Evolutionary conservation across 805 yeast genomes (phyloP).

Genomic region (Sugiyamaella valdiviana): DNA sequence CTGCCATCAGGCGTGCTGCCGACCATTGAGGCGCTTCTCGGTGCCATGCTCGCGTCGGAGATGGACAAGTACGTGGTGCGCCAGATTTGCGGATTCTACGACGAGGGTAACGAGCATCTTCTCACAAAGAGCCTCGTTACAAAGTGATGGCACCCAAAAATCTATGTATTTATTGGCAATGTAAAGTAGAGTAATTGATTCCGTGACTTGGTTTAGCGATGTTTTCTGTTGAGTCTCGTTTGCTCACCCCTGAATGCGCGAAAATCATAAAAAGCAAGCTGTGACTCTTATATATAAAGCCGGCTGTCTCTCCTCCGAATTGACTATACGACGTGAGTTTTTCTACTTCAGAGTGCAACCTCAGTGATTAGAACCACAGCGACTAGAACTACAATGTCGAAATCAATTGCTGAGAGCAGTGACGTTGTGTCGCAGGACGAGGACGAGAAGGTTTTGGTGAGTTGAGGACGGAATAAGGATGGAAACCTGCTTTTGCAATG

Average conservation of each 20-base stretch:
- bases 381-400: not conserved
- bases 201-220: too few species aligned
- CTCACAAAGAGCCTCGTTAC: not conserved
- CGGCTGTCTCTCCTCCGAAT: too few species aligned
- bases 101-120: slow-evolving; percentile 21
- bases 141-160: not conserved
- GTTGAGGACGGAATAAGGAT: slow-evolving; percentile 1
- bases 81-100: slow-evolving; percentile 31
- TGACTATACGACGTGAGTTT: too few species aligned
- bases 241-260: too few species aligned
- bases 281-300: too few species aligned
- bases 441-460: slow-evolving; percentile 9
- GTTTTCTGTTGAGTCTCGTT: too few species aligned
- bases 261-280: not conserved
- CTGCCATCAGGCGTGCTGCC: slow-evolving; percentile 33
- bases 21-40: slow-evolving; percentile 35
- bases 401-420: not conserved
- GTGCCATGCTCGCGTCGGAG: slow-evolving; percentile 34
- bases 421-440: not conserved
- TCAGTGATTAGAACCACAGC: too few species aligned
- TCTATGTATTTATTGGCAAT: not conserved
- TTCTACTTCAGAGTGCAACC: too few species aligned
- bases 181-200: not conserved
- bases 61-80: slow-evolving; percentile 36
- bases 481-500: slow-evolving; percentile 4